These are phyloP conservation scores for Gossypium bickii DNA, from an alignment of 345 rosid genomes.

Conservation along the genomic window DNA sequence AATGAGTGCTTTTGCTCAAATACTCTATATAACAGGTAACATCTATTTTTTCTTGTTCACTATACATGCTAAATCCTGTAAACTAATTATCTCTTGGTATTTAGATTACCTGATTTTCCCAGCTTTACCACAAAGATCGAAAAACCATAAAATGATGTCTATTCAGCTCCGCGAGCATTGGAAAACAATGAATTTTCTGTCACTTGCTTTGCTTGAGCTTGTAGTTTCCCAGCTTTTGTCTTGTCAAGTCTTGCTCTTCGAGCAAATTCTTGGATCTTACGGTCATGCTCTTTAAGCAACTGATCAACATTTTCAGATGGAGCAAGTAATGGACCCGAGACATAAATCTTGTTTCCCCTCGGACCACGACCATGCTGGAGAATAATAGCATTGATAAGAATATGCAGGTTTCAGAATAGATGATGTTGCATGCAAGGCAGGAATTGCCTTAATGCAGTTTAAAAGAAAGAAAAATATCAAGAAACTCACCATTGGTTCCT, in stretches of 20 bases:
- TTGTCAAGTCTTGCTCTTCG: constrained; percentile 45
- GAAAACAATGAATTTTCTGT: constrained; percentile 9
- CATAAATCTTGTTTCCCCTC: constrained; percentile 68
- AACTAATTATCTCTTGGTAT: not conserved
- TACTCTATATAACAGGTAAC: not conserved
- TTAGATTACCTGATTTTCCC: too few relatives aligned
- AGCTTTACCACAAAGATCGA: too few relatives aligned
- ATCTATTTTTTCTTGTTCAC: not conserved
- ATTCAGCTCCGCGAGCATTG: constrained; percentile 10
- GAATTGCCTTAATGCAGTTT: not conserved
- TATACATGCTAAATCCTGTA: constrained; percentile 6
- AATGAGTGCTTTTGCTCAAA: not conserved
- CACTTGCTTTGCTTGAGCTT: constrained; percentile 18
- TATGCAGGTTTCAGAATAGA: not conserved
- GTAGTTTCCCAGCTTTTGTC: constrained; percentile 28
- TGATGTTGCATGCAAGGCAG: not conserved
- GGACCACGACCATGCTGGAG: constrained; percentile 48
- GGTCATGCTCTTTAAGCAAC: constrained; percentile 82
- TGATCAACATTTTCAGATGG: constrained; percentile 80
- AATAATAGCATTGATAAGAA: constrained; percentile 9
- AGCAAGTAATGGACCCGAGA: constrained; percentile 78
- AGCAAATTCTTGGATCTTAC: constrained; percentile 64
- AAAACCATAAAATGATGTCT: not conserved
- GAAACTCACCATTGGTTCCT: constrained; percentile 46
- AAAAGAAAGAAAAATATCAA: not conserved